Percentiles rank a stretch among this genome's conserved stretches.
These are phyloP conservation scores for Neospora caninum DNA, from an alignment of 169 alveolate genomes.

Conservation along the genomic window DNA sequence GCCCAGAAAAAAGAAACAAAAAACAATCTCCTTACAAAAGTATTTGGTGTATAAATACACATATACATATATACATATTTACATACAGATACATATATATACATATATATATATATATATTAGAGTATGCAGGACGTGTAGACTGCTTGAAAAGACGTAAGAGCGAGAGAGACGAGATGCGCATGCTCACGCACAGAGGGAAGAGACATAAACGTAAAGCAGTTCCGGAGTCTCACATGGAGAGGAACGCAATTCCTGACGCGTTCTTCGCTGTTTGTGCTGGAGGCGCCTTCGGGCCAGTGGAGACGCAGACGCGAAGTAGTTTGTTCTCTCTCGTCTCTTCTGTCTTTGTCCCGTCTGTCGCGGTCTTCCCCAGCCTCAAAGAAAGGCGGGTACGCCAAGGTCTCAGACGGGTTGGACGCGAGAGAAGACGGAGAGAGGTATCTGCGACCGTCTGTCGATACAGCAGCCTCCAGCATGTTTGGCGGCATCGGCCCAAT, in stretches of 20 bases:
- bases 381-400: not conserved
- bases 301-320: conserved; percentile 41
- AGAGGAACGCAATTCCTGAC: conserved; percentile 60
- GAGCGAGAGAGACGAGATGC: not conserved
- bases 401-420: not conserved
- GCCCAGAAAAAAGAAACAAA: conserved; percentile 9
- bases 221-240: not conserved
- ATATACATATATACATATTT: not conserved
- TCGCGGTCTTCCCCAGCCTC: not conserved
- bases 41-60: not conserved
- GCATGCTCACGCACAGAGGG: not conserved
- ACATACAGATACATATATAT: not conserved
- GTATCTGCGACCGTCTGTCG: conserved; percentile 58
- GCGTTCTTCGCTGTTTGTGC: conserved; percentile 44
- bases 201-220: not conserved
- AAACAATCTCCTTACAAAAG: not conserved
- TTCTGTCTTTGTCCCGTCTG: not conserved
- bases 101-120: not conserved
- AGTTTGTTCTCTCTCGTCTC: conserved; percentile 26
- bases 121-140: no score
- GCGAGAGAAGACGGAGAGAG: conserved; percentile 17
- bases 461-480: conserved; percentile 49
- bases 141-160: not conserved
- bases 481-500: conserved; percentile 62
- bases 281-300: conserved; percentile 67